phyloP scores from a whole-genome alignment of 371 early-diverging fungal species.

The Racocetra persica region DNA sequence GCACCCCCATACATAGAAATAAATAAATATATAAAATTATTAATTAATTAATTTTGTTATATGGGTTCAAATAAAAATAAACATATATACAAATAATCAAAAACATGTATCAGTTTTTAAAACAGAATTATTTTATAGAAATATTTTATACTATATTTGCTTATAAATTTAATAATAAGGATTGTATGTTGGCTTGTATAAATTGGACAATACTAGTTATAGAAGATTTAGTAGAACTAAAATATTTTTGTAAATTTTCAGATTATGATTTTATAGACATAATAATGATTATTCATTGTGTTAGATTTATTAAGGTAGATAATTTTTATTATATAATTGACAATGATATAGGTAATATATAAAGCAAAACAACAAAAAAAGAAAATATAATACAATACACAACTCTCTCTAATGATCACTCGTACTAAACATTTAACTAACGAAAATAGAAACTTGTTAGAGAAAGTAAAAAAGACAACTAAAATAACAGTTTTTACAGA shows the following conservation, averaged over 20 bases:
- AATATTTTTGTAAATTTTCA: not conserved
- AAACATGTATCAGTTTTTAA: not conserved
- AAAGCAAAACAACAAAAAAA: too few species aligned
- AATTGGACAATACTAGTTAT: not conserved
- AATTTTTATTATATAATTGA: not conserved
- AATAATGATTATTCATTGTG: not conserved
- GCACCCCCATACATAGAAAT: too few species aligned
- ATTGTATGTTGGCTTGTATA: slow-evolving; percentile 4
- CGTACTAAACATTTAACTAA: too few species aligned
- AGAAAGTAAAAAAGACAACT: too few species aligned
- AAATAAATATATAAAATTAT: too few species aligned
- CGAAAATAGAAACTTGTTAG: too few species aligned
- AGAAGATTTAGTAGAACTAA: not conserved
- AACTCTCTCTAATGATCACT: too few species aligned
- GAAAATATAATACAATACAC: too few species aligned
- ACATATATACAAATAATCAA: not conserved
- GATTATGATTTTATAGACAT: slow-evolving; percentile 4
- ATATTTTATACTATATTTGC: not conserved
- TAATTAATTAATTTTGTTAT: too few species aligned
- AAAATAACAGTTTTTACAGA: too few species aligned
- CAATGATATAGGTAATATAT: too few species aligned
- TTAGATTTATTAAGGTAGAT: slow-evolving; percentile 4
- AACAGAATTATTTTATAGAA: not conserved
- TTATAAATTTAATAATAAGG: not conserved
- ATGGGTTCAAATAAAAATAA: not conserved